A percentile compares a stretch with the other conserved stretches of the same genome.
Evolutionary conservation across 495 filamentous ascomycete species (phyloP).

Genomic region (Penicillium samsonianum): DNA sequence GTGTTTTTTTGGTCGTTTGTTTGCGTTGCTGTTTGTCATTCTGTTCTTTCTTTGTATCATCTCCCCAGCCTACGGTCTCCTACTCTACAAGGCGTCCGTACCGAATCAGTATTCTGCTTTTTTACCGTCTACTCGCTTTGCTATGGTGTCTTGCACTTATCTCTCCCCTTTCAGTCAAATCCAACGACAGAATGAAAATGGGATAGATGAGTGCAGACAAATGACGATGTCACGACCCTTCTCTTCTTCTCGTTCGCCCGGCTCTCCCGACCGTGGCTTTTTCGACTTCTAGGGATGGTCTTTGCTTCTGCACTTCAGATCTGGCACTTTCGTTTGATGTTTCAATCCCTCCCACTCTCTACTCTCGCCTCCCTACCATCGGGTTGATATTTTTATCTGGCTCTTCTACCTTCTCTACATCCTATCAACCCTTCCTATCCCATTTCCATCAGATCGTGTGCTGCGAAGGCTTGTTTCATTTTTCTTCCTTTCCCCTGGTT

Average conservation of each 20-base stretch:
- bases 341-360: not conserved
- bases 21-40: slow-evolving; percentile 9
- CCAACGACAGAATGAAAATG: not conserved
- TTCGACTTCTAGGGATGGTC: slow-evolving; percentile 32
- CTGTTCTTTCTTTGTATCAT: slow-evolving; percentile 20
- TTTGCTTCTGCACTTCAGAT: slow-evolving; percentile 12
- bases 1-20: slow-evolving; percentile 17
- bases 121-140: slow-evolving; percentile 5
- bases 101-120: slow-evolving; percentile 10
- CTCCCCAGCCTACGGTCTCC: slow-evolving; percentile 13
- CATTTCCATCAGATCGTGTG: slow-evolving; percentile 10
- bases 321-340: slow-evolving; percentile 9
- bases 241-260: slow-evolving; percentile 28
- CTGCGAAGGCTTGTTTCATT: slow-evolving; percentile 8
- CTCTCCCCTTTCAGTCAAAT: not conserved
- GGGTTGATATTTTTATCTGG: not conserved
- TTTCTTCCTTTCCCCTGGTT: not conserved
- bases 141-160: slow-evolving; percentile 6
- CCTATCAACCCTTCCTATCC: not conserved
- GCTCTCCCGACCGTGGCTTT: slow-evolving; percentile 23
- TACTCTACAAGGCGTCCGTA: slow-evolving; percentile 8
- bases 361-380: slow-evolving; percentile 1
- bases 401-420: not conserved
- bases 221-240: slow-evolving; percentile 38
- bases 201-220: slow-evolving; percentile 1